These are phyloP conservation scores for Cryptococcus deneoformans DNA, from an alignment of 1,284 basidiomycete species.

Conservation along the genomic window DNA sequence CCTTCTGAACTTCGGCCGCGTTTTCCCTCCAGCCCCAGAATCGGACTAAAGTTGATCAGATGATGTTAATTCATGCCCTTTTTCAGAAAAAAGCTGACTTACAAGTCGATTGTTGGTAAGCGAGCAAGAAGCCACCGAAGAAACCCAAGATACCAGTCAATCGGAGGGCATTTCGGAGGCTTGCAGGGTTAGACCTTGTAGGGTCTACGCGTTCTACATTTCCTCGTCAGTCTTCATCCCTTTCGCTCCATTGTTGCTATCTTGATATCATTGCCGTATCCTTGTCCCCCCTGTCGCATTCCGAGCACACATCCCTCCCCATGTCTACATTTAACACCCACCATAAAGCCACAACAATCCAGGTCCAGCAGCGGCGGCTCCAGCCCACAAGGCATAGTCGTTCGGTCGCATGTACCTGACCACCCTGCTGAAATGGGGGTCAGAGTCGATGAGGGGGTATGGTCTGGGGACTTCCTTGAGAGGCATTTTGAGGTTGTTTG, in stretches of 20 bases:
- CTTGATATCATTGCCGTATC: neutral
- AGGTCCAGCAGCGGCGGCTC: conserved; percentile 62
- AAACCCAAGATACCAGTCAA: conserved; percentile 63
- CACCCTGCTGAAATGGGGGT: conserved; percentile 83
- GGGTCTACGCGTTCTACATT: conserved; percentile 22
- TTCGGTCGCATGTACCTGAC: conserved; percentile 83
- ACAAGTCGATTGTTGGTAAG: conserved; percentile 89
- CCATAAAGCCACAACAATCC: conserved; percentile 34
- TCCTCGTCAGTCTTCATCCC: neutral
- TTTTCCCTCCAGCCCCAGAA: conserved; percentile 99
- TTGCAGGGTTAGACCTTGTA: conserved; percentile 12
- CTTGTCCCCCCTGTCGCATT: neutral
- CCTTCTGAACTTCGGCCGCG: conserved; percentile 70
- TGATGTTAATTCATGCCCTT: neutral
- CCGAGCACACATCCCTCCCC: neutral
- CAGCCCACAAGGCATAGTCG: conserved; percentile 85
- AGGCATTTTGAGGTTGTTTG: conserved; percentile 13
- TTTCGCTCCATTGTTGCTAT: neutral
- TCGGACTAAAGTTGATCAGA: conserved; percentile 59
- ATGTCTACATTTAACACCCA: conserved; percentile 16
- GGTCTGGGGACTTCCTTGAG: conserved; percentile 16
- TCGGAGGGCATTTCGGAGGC: conserved; percentile 52
- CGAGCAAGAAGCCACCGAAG: conserved; percentile 84
- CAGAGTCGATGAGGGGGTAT: conserved; percentile 80
- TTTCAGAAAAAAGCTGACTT: conserved; percentile 41